Percentiles rank a stretch among this genome's conserved stretches.
phyloP scores from a whole-genome alignment of 106 monocot species.

The Hemerocallis citrina region DNA sequence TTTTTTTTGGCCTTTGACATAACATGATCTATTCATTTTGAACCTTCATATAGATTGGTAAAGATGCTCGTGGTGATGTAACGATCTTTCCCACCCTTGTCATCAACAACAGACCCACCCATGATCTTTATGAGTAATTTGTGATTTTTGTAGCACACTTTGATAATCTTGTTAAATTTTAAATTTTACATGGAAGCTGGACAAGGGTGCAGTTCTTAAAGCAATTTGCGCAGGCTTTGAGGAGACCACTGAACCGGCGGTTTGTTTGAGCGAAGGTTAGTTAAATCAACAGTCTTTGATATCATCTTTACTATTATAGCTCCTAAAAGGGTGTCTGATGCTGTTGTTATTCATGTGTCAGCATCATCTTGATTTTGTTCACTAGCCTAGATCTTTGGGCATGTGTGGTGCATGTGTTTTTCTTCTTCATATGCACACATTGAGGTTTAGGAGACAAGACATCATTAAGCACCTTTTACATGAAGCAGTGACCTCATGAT shows the following conservation, averaged over 20 bases:
- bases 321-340: no score
- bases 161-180: neutral
- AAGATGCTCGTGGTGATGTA: slow-evolving; percentile 51
- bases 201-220: slow-evolving; percentile 49
- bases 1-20: neutral
- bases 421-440: no score
- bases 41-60: slow-evolving; percentile 39
- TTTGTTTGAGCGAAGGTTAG: slow-evolving; percentile 42
- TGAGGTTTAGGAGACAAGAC: no score
- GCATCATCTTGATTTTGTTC: no score
- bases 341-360: no score
- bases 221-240: slow-evolving; percentile 56
- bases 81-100: slow-evolving; percentile 61
- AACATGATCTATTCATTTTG: neutral
- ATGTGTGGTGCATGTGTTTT: no score
- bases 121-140: no score
- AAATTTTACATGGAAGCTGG: slow-evolving; percentile 32
- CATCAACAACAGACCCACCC: slow-evolving; percentile 56
- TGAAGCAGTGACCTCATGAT: no score
- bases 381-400: no score
- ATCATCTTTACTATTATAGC: no score
- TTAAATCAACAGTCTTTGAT: no score
- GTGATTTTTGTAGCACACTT: neutral
- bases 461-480: no score
- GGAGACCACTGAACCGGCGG: slow-evolving; percentile 55